These are phyloP conservation scores for Borealophlyctis nickersoniae DNA, from an alignment of 192 early-diverging fungal genomes.

Conservation along the genomic window DNA sequence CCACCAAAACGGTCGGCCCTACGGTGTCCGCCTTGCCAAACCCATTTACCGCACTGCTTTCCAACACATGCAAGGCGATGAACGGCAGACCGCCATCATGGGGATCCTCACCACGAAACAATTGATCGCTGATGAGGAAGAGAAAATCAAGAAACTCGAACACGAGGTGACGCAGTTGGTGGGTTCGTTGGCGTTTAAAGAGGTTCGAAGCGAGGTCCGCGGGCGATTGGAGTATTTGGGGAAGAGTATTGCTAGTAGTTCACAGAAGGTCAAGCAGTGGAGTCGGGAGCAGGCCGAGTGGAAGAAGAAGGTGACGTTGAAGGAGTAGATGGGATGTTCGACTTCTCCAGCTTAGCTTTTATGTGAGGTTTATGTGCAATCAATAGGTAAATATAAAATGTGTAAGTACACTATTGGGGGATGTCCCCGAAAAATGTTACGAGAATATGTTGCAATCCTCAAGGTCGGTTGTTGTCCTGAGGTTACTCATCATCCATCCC, in stretches of 20 bases:
- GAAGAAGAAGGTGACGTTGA: slow-evolving; percentile 37
- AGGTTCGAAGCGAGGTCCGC: slow-evolving; percentile 10
- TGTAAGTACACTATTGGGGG: too few species aligned
- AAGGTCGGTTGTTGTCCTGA: too few species aligned
- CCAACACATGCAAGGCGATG: slow-evolving; percentile 65
- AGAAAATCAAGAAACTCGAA: slow-evolving; percentile 30
- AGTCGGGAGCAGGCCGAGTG: slow-evolving; percentile 29
- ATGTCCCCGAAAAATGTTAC: too few species aligned
- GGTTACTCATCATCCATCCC: too few species aligned
- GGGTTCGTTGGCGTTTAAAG: background rate
- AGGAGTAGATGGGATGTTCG: slow-evolving; percentile 17
- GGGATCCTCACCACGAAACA: slow-evolving; percentile 44
- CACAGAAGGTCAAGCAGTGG: slow-evolving; percentile 27
- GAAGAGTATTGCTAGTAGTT: slow-evolving; percentile 19
- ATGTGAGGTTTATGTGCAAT: too few species aligned
- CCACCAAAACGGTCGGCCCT: slow-evolving; percentile 75
- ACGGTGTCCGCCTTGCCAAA: slow-evolving; percentile 72
- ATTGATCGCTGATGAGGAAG: slow-evolving; percentile 32
- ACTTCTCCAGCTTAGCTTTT: too few species aligned
- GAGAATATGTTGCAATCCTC: too few species aligned
- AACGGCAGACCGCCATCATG: slow-evolving; percentile 77
- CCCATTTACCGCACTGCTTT: slow-evolving; percentile 85
- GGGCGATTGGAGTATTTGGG: slow-evolving; percentile 30
- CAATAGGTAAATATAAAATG: too few species aligned
- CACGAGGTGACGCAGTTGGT: slow-evolving; percentile 36